phyloP scores from a whole-genome alignment of 768 basidiomycete genomes.

The Lentinula detonsa region DNA sequence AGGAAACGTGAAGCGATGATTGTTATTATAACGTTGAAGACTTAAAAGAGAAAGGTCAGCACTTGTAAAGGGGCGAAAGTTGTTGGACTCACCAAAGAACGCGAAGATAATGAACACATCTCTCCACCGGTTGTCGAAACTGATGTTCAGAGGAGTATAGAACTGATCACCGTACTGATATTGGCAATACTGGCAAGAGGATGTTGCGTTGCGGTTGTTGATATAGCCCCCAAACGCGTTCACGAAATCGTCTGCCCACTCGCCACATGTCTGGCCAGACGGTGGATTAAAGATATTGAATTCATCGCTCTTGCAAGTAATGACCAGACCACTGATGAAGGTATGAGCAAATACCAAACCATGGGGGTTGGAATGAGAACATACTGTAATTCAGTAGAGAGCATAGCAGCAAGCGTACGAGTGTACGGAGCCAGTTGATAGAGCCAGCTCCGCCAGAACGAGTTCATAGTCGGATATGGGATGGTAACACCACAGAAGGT shows the following conservation, averaged over 20 bases:
- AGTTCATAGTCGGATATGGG: slow-evolving; percentile 54
- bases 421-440: slow-evolving; percentile 72
- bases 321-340: slow-evolving; percentile 46
- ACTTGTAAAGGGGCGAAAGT: background rate
- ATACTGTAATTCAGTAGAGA: slow-evolving; percentile 73
- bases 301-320: slow-evolving; percentile 63
- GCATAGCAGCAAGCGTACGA: slow-evolving; percentile 62
- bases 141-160: slow-evolving; percentile 62
- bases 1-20: slow-evolving; percentile 68
- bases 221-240: slow-evolving; percentile 64
- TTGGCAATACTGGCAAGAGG: slow-evolving; percentile 68
- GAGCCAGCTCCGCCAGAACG: slow-evolving; percentile 76
- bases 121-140: slow-evolving; percentile 56
- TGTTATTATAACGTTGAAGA: slow-evolving; percentile 66
- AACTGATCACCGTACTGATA: slow-evolving; percentile 66
- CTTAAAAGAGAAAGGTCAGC: slow-evolving; percentile 18
- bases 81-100: slow-evolving; percentile 41
- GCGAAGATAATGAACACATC: slow-evolving; percentile 63
- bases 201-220: slow-evolving; percentile 54
- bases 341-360: background rate
- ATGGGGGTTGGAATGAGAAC: slow-evolving; percentile 12
- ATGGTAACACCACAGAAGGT: slow-evolving; percentile 82
- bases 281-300: slow-evolving; percentile 72
- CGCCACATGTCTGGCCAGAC: slow-evolving; percentile 59
- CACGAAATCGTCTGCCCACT: slow-evolving; percentile 71